A percentile compares a stretch with the other conserved stretches of the same genome.
Conservation (phyloP, 2,329 filamentous ascomycete genomes). For the Nigrograna mackinnonii region DNA sequence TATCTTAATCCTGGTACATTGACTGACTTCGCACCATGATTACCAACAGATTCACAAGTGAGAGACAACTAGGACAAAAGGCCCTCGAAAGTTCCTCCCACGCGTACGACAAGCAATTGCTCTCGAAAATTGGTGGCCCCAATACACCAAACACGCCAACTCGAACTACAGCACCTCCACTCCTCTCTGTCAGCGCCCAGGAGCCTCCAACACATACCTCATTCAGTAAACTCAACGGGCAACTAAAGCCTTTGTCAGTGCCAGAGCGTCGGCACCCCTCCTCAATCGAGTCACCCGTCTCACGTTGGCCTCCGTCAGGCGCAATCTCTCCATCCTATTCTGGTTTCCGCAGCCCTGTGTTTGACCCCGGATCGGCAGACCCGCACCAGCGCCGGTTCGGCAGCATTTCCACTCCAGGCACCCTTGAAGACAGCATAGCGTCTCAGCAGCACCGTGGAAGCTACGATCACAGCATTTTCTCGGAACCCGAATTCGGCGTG, state of each 20-base stretch:
- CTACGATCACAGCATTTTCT: slow-evolving; percentile 63
- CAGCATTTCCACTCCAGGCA: slow-evolving; percentile 50
- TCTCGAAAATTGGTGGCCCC: slow-evolving; percentile 65
- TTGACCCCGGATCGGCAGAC: slow-evolving; percentile 34
- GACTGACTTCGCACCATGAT: slow-evolving; percentile 6
- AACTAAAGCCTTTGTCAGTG: slow-evolving; percentile 49
- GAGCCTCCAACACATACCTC: slow-evolving; percentile 38
- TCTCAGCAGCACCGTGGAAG: slow-evolving; percentile 61
- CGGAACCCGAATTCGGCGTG: slow-evolving; percentile 55
- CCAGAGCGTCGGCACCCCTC: slow-evolving; percentile 45
- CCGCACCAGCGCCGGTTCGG: slow-evolving; percentile 48
- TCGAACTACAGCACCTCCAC: slow-evolving; percentile 39
- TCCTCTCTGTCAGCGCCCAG: slow-evolving; percentile 35
- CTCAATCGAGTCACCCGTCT: slow-evolving; percentile 43
- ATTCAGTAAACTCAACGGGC: slow-evolving; percentile 45
- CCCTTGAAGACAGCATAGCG: slow-evolving; percentile 54
- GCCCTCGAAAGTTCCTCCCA: slow-evolving; percentile 63
- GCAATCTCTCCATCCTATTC: slow-evolving; percentile 48
- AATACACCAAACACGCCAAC: slow-evolving; percentile 52
- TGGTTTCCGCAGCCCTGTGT: slow-evolving; percentile 47
- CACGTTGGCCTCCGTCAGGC: slow-evolving; percentile 46
- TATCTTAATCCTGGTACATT: background rate
- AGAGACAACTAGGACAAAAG: slow-evolving; percentile 61
- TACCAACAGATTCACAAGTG: slow-evolving; percentile 58
- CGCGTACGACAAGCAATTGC: slow-evolving; percentile 64